Evolutionary conservation across 2,329 filamentous ascomycete genomes (phyloP).

Genomic region (Penicillium sp.): DNA sequence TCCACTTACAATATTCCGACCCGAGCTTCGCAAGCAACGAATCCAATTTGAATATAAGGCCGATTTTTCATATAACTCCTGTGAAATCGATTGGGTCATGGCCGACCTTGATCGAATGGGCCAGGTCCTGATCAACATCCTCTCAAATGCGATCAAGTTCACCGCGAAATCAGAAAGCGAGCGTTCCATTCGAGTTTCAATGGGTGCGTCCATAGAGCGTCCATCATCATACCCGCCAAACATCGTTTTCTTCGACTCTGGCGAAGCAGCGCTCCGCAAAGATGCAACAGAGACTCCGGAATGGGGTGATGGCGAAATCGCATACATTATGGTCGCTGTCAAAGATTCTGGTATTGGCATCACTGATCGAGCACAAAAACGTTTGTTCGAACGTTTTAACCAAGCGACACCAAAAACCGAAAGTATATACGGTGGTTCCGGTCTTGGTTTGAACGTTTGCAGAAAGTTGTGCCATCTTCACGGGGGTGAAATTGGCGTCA

Average conservation of each 20-base stretch:
- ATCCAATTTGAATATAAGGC: slow-evolving; percentile 67
- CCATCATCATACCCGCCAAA: slow-evolving; percentile 46
- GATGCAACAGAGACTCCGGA: slow-evolving; percentile 46
- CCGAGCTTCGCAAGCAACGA: slow-evolving; percentile 68
- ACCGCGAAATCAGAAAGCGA: slow-evolving; percentile 55
- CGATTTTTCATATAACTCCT: slow-evolving; percentile 60
- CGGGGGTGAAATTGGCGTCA: slow-evolving; percentile 75
- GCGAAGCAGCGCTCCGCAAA: slow-evolving; percentile 19
- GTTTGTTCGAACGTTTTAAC: slow-evolving; percentile 76
- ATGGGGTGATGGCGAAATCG: slow-evolving; percentile 59
- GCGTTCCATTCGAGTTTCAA: slow-evolving; percentile 51
- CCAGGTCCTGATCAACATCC: slow-evolving; percentile 77
- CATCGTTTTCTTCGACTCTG: slow-evolving; percentile 33
- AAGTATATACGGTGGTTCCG: slow-evolving; percentile 76
- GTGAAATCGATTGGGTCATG: slow-evolving; percentile 64
- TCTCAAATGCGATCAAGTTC: slow-evolving; percentile 82
- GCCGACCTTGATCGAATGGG: slow-evolving; percentile 74
- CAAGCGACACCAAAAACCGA: slow-evolving; percentile 76
- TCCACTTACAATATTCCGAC: slow-evolving; percentile 76
- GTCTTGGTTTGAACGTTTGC: slow-evolving; percentile 77
- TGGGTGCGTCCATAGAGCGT: slow-evolving; percentile 51
- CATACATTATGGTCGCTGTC: slow-evolving; percentile 72
- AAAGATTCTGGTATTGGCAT: slow-evolving; percentile 76
- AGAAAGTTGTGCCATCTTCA: slow-evolving; percentile 78
- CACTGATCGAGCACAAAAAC: slow-evolving; percentile 68